Conservation (phyloP, 1,284 basidiomycete genomes). For the Termitomyces sp. region DNA sequence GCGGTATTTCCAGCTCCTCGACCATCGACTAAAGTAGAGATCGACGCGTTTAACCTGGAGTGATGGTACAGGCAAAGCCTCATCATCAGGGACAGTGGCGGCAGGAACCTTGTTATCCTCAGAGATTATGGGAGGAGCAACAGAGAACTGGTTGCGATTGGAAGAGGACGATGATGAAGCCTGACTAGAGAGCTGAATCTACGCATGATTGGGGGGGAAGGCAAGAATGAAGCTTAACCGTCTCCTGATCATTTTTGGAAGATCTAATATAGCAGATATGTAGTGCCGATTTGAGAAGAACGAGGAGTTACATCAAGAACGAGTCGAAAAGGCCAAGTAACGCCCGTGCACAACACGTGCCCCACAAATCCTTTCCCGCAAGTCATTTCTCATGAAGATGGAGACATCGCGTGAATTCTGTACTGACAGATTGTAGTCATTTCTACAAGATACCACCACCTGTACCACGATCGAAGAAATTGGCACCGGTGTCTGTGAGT, state of each 20-base stretch:
- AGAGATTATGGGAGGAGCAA: not conserved
- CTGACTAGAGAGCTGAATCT: conserved; percentile 10
- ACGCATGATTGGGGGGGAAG: conserved; percentile 6
- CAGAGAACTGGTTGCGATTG: not conserved
- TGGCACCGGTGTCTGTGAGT: conserved; percentile 53
- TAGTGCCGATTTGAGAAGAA: not conserved
- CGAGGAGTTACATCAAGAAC: not conserved
- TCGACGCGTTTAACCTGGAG: conserved; percentile 55
- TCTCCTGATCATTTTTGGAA: not conserved
- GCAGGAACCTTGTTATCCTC: conserved; percentile 17
- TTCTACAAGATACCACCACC: conserved; percentile 53
- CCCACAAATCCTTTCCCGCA: not conserved
- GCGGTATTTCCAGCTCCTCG: conserved; percentile 49
- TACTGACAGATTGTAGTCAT: too few relatives aligned
- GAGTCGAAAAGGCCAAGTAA: not conserved
- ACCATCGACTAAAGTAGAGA: conserved; percentile 51
- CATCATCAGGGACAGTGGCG: conserved; percentile 30
- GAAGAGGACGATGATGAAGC: not conserved
- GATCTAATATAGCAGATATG: not conserved
- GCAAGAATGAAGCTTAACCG: not conserved
- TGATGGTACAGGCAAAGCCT: conserved; percentile 34
- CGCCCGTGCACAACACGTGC: not conserved
- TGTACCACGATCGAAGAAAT: conserved; percentile 70
- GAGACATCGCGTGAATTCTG: conserved; percentile 5
- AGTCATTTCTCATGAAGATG: not conserved